These are phyloP conservation scores for Aureobasidium uvarum DNA, from an alignment of 2,329 filamentous ascomycete species.

Conservation along the genomic window DNA sequence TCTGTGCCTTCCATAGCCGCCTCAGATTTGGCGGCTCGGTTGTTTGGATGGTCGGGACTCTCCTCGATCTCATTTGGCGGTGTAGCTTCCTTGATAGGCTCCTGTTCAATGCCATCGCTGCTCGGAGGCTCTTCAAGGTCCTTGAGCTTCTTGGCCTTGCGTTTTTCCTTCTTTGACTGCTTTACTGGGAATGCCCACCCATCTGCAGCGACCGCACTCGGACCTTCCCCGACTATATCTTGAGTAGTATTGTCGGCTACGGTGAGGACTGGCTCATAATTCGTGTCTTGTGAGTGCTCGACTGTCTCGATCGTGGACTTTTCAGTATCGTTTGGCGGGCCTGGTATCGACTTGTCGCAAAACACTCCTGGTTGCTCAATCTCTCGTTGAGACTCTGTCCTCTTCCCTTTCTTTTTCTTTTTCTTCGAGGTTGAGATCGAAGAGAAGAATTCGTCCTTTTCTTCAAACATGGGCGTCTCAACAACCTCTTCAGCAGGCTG, in stretches of 20 bases:
- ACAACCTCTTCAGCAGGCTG: not conserved
- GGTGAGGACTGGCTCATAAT: not conserved
- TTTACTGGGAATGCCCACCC: not conserved
- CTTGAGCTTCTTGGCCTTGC: conserved; percentile 24
- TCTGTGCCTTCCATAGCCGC: not conserved
- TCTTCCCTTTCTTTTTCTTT: conserved; percentile 25
- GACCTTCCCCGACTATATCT: not conserved
- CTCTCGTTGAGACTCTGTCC: not conserved
- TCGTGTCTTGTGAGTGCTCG: not conserved
- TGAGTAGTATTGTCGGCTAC: not conserved
- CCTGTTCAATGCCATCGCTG: not conserved
- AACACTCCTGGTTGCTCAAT: too few species aligned
- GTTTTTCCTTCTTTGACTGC: conserved; percentile 27
- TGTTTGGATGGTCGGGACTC: not conserved
- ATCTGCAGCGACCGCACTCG: not conserved
- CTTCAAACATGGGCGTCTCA: not conserved
- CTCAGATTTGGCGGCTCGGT: not conserved
- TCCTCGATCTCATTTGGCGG: not conserved
- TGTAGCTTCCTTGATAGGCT: not conserved
- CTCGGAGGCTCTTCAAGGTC: not conserved
- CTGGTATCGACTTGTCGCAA: not conserved
- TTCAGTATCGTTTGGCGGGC: not conserved
- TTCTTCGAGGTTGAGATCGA: conserved; percentile 28
- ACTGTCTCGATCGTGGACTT: not conserved
- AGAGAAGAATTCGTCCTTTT: not conserved